Conservation (phyloP, 768 basidiomycete genomes). For the Pleurotus tuber-regium region DNA sequence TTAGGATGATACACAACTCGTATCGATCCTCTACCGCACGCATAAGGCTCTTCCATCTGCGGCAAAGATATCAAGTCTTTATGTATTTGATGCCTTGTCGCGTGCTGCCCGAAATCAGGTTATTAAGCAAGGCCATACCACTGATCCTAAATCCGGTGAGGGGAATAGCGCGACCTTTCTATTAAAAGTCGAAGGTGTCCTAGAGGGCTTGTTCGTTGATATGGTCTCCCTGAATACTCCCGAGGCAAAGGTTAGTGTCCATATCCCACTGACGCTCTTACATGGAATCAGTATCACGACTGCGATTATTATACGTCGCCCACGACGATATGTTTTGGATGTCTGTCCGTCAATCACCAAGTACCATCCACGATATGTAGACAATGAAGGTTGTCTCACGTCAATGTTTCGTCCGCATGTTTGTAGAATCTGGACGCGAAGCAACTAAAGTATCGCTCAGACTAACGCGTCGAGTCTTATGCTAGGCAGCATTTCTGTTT, state of each 20-base stretch:
- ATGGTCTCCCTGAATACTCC: conserved; percentile 62
- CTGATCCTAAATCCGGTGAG: conserved; percentile 50
- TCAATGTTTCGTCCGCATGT: neutral
- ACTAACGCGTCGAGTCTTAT: neutral
- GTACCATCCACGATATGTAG: conserved; percentile 9
- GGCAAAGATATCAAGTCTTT: conserved; percentile 84
- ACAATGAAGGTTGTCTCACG: neutral
- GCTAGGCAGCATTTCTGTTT: conserved; percentile 1
- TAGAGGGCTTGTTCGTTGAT: conserved; percentile 88
- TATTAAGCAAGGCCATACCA: conserved; percentile 60
- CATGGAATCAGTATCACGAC: no score
- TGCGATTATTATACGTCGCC: no score
- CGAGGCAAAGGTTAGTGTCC: conserved; percentile 83
- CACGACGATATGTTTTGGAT: conserved; percentile 4
- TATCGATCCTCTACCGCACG: conserved; percentile 84
- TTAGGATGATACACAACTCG: conserved; percentile 83
- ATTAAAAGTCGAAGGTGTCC: conserved; percentile 84
- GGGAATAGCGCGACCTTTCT: conserved; percentile 84
- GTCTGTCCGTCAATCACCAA: neutral
- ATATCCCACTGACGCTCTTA: conserved; percentile 4
- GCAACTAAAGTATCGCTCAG: neutral
- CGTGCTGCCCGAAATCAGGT: conserved; percentile 73
- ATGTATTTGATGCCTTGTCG: conserved; percentile 90
- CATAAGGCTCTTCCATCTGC: conserved; percentile 73
- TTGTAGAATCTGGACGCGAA: neutral